A percentile compares a stretch with the other conserved stretches of the same genome.
These are phyloP conservation scores for Fonsecaea pedrosoi DNA, from an alignment of 2,329 filamentous ascomycete genomes.

Conservation along the genomic window DNA sequence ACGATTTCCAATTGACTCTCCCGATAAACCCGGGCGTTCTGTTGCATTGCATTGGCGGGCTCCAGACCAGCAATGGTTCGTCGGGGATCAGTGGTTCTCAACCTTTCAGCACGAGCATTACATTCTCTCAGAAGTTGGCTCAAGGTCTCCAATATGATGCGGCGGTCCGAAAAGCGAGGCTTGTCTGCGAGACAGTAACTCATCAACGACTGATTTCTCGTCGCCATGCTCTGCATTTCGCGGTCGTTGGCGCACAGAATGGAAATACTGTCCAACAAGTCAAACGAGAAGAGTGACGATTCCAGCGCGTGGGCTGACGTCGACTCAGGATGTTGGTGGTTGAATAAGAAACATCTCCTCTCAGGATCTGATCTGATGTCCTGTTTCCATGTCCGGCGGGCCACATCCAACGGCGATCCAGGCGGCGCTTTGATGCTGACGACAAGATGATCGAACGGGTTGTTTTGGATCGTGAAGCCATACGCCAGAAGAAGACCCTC, in stretches of 20 bases:
- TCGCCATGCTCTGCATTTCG: conserved; percentile 45
- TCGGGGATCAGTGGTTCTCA: conserved; percentile 43
- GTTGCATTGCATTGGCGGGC: conserved; percentile 50
- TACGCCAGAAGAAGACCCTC: conserved; percentile 65
- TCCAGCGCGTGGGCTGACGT: conserved; percentile 47
- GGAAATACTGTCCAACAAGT: conserved; percentile 51
- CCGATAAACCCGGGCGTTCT: conserved; percentile 51
- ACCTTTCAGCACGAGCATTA: conserved; percentile 47
- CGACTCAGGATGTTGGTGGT: conserved; percentile 52
- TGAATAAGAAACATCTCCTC: conserved; percentile 54
- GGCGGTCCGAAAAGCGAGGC: conserved; percentile 42
- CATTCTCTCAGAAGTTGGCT: conserved; percentile 52
- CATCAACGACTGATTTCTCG: conserved; percentile 35
- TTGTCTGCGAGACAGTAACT: conserved; percentile 30
- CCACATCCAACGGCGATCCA: conserved; percentile 48
- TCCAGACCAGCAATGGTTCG: conserved; percentile 23
- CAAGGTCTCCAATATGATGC: conserved; percentile 49
- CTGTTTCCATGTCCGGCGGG: conserved; percentile 41
- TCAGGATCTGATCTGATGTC: conserved; percentile 46
- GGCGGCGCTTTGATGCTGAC: conserved; percentile 49
- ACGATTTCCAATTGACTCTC: conserved; percentile 51
- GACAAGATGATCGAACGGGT: conserved; percentile 53
- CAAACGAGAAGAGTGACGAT: conserved; percentile 51
- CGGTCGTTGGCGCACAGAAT: conserved; percentile 52
- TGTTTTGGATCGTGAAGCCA: conserved; percentile 53